These are phyloP conservation scores for Vickermania spadyakhi DNA, from an alignment of 208 protist genomes.

Conservation along the genomic window DNA sequence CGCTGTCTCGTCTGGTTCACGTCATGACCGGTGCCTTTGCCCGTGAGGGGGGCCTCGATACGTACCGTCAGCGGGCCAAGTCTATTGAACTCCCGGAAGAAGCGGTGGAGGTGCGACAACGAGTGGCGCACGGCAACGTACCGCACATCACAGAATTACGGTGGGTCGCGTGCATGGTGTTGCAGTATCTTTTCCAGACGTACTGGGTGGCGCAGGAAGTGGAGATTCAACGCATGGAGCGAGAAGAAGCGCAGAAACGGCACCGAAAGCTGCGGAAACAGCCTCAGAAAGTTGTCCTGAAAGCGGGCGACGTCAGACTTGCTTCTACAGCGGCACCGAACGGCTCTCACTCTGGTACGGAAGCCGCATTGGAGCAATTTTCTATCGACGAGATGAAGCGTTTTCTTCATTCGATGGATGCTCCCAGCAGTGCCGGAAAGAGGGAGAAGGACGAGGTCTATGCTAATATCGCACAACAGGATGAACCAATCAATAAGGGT, in stretches of 20 bases:
- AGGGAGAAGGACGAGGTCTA: too few species aligned
- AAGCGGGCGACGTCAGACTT: too few species aligned
- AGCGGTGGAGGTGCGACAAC: constrained; percentile 80
- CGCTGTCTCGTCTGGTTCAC: constrained; percentile 72
- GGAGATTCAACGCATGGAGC: constrained; percentile 41
- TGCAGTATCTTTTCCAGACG: constrained; percentile 67
- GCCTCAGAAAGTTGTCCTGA: too few species aligned
- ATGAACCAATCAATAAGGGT: too few species aligned
- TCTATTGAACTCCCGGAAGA: constrained; percentile 75
- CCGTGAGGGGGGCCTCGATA: constrained; percentile 28
- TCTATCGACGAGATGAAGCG: too few species aligned
- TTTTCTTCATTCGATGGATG: too few species aligned
- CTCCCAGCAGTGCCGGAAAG: too few species aligned
- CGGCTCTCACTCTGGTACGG: too few species aligned
- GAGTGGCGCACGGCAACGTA: constrained; percentile 66
- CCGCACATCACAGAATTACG: constrained; percentile 69
- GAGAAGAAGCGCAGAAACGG: neutral
- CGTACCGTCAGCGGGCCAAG: constrained; percentile 68
- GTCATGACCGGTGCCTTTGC: constrained; percentile 80
- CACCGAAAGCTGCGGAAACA: too few species aligned
- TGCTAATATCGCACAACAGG: too few species aligned
- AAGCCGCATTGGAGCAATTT: too few species aligned
- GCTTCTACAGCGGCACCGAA: too few species aligned
- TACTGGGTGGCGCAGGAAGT: constrained; percentile 74
- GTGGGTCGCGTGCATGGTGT: constrained; percentile 55